Evolutionary conservation across 305 asterid species (phyloP), one percentile per base, ranked within the genome.

Genomic region (Fraxinus sp.): DNA sequence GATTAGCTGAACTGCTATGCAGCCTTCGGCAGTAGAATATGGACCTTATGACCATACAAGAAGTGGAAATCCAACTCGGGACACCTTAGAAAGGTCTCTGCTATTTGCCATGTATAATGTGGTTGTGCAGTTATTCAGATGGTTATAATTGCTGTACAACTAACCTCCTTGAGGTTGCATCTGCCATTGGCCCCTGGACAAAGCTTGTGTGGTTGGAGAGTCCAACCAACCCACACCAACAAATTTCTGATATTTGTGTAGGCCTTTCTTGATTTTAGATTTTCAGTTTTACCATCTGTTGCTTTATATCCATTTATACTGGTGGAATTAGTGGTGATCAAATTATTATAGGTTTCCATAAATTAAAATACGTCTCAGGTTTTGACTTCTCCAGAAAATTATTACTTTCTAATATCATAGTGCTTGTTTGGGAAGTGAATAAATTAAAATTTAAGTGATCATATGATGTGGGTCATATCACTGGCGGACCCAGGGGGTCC

Each of bases 131-230:
- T 75, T 64, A 52, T 79, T 57, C 7, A 9, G 22, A 52, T 59
- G 41, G 77, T 74, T 52, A 16, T 46, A 32, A 49, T 80, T 35
- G 62, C 71, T 49, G 7, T 73, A 11, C 94, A 74, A 90, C 97
- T 82, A 89, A 92, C 57, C 87, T 95, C 84, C 89, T 89, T 49
- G 93, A 84, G 86, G 96, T 95, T 85, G 90, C 92, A 76, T 88
- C 94, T 59, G 90, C 98, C 26, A 88, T 95, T 80, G 89, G 88
- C 70, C 90, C 94, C 39, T 20, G 52, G 82, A 94, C 98, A 16
- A 94, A 95, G 89, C 98, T 95, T 76, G 95, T 95, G 59, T 95
- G 98, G 98, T 86, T 95, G 89, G 98, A 95, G 87, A 94, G 97
- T 85, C 98, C 98, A 78, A 94, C 97, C 62, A 95, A 95, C 86